Base-by-base conservation (phyloP, 192 early-diverging fungal species). In the Podila epicladia region DNA sequence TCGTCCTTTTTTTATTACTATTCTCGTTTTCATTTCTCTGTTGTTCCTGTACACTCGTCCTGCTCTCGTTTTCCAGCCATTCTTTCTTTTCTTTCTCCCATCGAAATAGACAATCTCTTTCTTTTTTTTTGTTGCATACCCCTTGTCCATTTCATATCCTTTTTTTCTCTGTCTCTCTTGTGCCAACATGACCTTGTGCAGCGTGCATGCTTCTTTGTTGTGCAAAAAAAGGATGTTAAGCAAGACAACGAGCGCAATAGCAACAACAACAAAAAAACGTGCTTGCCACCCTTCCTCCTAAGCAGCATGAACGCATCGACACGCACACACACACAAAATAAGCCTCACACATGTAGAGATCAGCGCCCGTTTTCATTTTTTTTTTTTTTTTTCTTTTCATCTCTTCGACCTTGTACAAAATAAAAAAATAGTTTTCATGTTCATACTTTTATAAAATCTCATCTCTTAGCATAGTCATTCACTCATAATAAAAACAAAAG, bases 121-220 rank as follows among this genome's bases (percentile, higher is more conserved):
- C 12, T 28, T 60, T 60, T 60, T 60, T 29, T 15, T 28, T 29
- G 11, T 4, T 60, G 13, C n/a, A 60, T 29, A 28, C 58, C 22
- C 15, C 58, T 60, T 60, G 58, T 32, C 22, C 58, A 60, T 24
- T 38, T 32, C 37, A 29, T 72, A 28, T 29, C 38, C 41, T 62
- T 61, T 61, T 69, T 31, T n/a, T 22, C 9, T 26, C 32, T n/a
- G 24, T 26, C 33, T 38, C 19, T 64, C 32, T 31, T 12, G 5
- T 9, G 38, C 38, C 38, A 41, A 41, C 38, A 41, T 41, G 38
- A 41, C 38, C 38, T 41, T 41, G 38, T 41, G 38, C 38, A 41
- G 33, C 33, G 33, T 41, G 38, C 38, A 41, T 41, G 38, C 12
- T 41, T 41, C 9, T 41, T 41, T 41, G 38, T 41, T 41, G 5